These are phyloP conservation scores for Fusarium sp. DNA, from an alignment of 2,329 filamentous ascomycete genomes.

Conservation along the genomic window DNA sequence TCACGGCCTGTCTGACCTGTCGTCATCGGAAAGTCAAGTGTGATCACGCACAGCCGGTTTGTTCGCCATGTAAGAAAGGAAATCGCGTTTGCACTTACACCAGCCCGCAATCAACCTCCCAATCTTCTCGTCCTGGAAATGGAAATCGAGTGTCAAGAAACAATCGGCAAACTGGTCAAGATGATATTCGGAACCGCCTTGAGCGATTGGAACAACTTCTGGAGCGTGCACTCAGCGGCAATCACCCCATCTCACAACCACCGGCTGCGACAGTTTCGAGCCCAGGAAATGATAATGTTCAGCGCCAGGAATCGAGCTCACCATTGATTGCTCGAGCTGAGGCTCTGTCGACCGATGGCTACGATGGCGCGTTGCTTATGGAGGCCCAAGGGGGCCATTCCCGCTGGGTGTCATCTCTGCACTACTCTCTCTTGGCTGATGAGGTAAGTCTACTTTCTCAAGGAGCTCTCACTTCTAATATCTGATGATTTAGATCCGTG, in stretches of 20 bases:
- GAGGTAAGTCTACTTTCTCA: neutral
- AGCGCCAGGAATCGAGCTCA: accelerated
- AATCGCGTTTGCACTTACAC: conserved; percentile 3
- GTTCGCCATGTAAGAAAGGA: conserved; percentile 8
- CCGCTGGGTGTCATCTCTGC: conserved; percentile 8
- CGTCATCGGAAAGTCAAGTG: conserved; percentile 6
- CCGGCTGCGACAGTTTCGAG: neutral
- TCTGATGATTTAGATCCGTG: neutral
- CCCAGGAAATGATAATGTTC: accelerated
- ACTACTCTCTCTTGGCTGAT: conserved; percentile 9
- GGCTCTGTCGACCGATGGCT: neutral
- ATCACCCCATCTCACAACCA: neutral
- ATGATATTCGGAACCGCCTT: conserved; percentile 1
- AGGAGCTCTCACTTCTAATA: neutral
- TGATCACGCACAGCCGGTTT: neutral
- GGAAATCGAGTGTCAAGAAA: neutral
- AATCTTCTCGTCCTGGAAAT: neutral
- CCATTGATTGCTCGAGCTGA: neutral
- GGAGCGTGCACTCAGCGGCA: neutral
- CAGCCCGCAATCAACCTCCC: neutral
- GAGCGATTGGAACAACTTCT: conserved; percentile 2
- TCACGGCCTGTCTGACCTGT: conserved; percentile 1
- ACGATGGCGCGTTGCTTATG: conserved; percentile 5
- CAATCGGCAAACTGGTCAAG: neutral
- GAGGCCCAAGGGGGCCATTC: neutral